Percentiles rank a stretch among this genome's conserved stretches.
These are phyloP conservation scores for Hirschfeldia incana DNA, from an alignment of 345 rosid genomes.

Conservation along the genomic window DNA sequence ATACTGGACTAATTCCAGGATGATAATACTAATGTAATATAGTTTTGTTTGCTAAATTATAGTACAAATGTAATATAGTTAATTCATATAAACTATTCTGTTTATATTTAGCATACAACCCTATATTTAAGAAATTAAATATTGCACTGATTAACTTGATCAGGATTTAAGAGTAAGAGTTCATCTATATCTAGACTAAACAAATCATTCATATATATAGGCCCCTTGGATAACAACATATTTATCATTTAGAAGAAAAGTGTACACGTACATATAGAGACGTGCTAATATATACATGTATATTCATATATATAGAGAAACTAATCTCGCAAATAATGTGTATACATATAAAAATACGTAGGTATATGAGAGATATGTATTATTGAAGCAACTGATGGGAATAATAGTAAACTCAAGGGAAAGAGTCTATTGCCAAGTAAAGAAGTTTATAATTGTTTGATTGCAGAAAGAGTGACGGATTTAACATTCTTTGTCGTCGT, in stretches of 20 bases:
- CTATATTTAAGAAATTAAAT: not conserved
- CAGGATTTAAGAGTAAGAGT: not conserved
- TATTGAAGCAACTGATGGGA: slow-evolving; percentile 19
- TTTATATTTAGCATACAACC: not conserved
- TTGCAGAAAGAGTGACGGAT: slow-evolving; percentile 66
- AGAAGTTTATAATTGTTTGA: slow-evolving; percentile 36
- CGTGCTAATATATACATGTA: not conserved
- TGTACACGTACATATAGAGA: not conserved
- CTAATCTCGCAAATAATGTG: slow-evolving; percentile 21
- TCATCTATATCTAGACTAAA: not conserved
- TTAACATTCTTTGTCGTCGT: slow-evolving; percentile 40
- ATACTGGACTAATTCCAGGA: too few relatives aligned
- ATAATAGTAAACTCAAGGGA: slow-evolving; percentile 37
- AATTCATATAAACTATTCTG: not conserved
- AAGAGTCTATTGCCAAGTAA: slow-evolving; percentile 41
- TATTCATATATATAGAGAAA: not conserved
- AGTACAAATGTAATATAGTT: too few relatives aligned
- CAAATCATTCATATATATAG: slow-evolving; percentile 13
- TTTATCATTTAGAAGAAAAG: slow-evolving; percentile 6
- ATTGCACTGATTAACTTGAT: not conserved
- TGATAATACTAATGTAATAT: not conserved
- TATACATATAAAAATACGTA: slow-evolving; percentile 34
- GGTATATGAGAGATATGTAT: slow-evolving; percentile 18
- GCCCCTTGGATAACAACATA: slow-evolving; percentile 2
- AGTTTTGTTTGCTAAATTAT: not conserved